phyloP scores from a whole-genome alignment of 352 stramenopile genomes.

The Globisporangium recalcitrans region DNA sequence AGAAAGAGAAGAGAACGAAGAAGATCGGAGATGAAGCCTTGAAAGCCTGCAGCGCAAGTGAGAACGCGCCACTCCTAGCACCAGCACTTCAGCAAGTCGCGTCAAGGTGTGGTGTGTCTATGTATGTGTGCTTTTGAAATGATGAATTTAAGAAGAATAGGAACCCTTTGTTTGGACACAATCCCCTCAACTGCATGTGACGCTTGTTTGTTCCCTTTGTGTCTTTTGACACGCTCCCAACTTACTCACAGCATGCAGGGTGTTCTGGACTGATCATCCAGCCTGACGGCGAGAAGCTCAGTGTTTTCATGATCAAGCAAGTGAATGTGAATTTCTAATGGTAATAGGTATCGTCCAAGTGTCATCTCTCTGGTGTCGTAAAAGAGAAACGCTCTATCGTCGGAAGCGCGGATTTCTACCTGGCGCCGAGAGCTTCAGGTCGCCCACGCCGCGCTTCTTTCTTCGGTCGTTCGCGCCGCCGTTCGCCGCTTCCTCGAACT shows the following conservation, averaged over 20 bases:
- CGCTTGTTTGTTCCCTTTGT: neutral
- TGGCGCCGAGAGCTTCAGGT: constrained; percentile 58
- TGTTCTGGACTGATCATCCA: too few species aligned
- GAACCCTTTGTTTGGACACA: constrained; percentile 5
- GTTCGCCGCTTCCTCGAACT: constrained; percentile 17
- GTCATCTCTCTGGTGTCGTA: neutral
- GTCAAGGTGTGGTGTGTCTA: neutral
- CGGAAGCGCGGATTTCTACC: constrained; percentile 49
- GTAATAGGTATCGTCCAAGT: neutral
- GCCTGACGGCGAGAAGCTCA: too few species aligned
- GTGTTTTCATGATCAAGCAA: constrained; percentile 1
- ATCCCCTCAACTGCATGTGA: neutral
- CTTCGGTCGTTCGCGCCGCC: constrained; percentile 35
- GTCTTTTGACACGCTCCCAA: too few species aligned
- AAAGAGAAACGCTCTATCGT: constrained; percentile 33
- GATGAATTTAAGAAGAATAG: constrained; percentile 12
- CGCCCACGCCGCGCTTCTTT: constrained; percentile 78
- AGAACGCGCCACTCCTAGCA: too few species aligned
- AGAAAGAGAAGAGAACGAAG: constrained; percentile 6
- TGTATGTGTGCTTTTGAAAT: constrained; percentile 9
- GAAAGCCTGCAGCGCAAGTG: neutral
- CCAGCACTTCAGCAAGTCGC: neutral
- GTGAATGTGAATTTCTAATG: neutral
- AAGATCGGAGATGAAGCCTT: neutral
- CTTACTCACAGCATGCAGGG: too few species aligned